Evolutionary conservation across 176 grass and related monocot species (phyloP), one percentile per base, ranked within the genome.

Genomic region (Lolium perenne): DNA sequence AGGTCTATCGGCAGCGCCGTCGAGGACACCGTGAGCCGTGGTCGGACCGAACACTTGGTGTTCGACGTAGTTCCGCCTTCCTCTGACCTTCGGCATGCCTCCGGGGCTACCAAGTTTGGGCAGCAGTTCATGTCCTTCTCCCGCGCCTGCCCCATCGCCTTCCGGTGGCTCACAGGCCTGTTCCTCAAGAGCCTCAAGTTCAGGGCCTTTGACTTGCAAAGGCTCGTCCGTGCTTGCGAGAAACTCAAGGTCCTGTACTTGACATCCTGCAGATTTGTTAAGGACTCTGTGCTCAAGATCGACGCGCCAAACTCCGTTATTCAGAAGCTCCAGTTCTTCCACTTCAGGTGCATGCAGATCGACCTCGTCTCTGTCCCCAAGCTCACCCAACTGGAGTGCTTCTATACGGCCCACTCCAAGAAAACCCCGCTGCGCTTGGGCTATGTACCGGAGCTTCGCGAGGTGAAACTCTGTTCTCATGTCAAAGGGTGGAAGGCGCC

Each of bases 81-180:
- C 4, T 56, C 54, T 6, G 54, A 56, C 17, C 54, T 18, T 43
- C 41, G 41, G 41, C 41, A 43, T 43, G 3, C 41, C 41, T 5
- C 41, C 41, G 6, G 41, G 7, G 41, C 8, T 43, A 5, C 63
- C 63, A 26, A 35, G 26, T 13, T 56, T 7, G 61, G 60, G 16
- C 2, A 45, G 35, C 47, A 63, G 0, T 16, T 85, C 60, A 85
- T 85, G 83, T 55, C 73, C 25, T 85, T 85, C 83, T 25, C 29
- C 18, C 35, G 9, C 0, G 35, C 21, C 40, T 83, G 11, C 53
- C 81, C 80, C 5, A 2, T 40, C 6, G 67, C 81, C 2, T 83
- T 83, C 53, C 56, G 14, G 17, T 72, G 81, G 38, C 81, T 83
- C 38, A 83, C 81, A 0, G 9, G 5, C 3, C 81, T 83, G 0